These are phyloP conservation scores for Penicillium occitanis DNA, from an alignment of 2,329 filamentous ascomycete species.

Conservation along the genomic window DNA sequence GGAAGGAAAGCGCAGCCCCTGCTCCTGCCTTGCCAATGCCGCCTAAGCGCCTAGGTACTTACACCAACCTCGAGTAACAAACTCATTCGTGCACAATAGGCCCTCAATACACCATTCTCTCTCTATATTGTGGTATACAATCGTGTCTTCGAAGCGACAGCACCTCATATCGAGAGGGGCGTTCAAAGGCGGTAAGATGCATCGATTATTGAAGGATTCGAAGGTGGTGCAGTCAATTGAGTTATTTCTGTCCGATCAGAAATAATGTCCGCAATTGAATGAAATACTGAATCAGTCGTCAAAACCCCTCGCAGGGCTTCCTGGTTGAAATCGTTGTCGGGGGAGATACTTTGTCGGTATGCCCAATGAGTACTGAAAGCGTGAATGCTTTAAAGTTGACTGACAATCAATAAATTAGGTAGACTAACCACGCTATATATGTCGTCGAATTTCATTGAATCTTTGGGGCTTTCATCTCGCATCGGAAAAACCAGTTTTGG, in stretches of 20 bases:
- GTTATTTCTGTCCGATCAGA: background rate
- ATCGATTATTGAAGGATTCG: background rate
- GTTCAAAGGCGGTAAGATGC: background rate
- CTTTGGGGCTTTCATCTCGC: background rate
- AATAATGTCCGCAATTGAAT: background rate
- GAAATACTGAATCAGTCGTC: background rate
- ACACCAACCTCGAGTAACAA: background rate
- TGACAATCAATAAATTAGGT: background rate
- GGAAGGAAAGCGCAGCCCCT: constrained; percentile 2
- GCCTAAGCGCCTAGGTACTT: background rate
- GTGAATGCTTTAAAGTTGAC: background rate
- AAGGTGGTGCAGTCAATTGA: no score
- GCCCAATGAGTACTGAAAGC: background rate
- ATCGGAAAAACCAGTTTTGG: background rate
- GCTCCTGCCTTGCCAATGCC: background rate
- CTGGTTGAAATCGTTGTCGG: background rate
- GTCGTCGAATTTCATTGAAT: background rate
- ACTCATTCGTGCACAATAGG: background rate
- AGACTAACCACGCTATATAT: background rate
- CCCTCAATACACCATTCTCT: no score
- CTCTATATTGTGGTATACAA: background rate
- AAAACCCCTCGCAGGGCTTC: background rate
- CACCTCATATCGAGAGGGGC: background rate
- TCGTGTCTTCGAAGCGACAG: background rate
- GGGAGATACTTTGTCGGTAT: background rate